phyloP scores from a whole-genome alignment of 148 eudicot species.

The Nyssa sinensis region DNA sequence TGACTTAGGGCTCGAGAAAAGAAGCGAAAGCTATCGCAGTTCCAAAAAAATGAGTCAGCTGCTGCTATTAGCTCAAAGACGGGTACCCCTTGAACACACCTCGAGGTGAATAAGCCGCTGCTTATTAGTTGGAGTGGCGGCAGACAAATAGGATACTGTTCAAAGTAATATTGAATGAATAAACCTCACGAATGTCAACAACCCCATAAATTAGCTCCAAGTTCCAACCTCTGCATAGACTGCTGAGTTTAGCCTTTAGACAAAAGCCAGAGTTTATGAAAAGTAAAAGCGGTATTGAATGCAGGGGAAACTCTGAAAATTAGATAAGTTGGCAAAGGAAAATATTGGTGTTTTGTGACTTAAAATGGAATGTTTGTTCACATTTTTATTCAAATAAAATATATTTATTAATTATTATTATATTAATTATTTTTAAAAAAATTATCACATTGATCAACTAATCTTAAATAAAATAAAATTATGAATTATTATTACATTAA shows the following conservation, averaged over 20 bases:
- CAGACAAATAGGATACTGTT: conserved; percentile 1
- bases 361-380: too few species aligned
- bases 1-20: conserved; percentile 5
- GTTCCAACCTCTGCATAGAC: conserved; percentile 17
- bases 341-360: not conserved
- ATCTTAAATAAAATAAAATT: too few species aligned
- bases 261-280: conserved; percentile 1
- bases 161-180: conserved; percentile 8
- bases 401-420: too few species aligned
- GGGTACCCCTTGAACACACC: not conserved
- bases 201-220: conserved; percentile 1
- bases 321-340: too few species aligned
- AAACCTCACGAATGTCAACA: conserved; percentile 13
- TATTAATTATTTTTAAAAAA: too few species aligned
- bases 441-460: too few species aligned
- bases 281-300: not conserved
- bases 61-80: not conserved
- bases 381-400: too few species aligned
- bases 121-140: not conserved
- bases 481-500: too few species aligned
- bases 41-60: not conserved
- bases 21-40: not conserved
- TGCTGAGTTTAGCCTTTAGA: not conserved
- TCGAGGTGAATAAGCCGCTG: not conserved
- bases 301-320: not conserved